Conservation (phyloP, 768 basidiomycete genomes). For the Russula vinacea region DNA sequence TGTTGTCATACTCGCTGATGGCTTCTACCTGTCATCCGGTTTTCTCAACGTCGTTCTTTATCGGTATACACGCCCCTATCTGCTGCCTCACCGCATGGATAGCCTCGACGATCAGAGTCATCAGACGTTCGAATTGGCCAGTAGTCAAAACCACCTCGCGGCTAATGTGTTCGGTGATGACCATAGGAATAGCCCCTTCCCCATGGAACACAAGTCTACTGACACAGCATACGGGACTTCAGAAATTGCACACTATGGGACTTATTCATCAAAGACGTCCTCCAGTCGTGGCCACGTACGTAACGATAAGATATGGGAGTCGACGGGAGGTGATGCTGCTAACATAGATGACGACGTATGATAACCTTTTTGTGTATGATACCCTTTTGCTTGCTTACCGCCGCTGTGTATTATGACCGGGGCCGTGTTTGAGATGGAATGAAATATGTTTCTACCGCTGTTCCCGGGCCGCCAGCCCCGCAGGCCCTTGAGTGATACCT, state of each 20-base stretch:
- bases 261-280: background rate
- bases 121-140: background rate
- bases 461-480: background rate
- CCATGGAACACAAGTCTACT: background rate
- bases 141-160: background rate
- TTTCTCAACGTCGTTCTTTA: constrained; percentile 45
- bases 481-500: background rate
- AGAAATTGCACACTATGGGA: background rate
- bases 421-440: too few species aligned
- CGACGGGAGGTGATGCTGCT: background rate
- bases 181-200: background rate
- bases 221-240: background rate
- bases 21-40: constrained; percentile 46
- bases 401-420: too few species aligned
- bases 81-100: constrained; percentile 36
- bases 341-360: constrained; percentile 4
- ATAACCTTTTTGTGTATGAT: background rate
- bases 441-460: too few species aligned
- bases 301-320: background rate
- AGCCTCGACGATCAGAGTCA: background rate
- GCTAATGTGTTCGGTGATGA: background rate
- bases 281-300: background rate
- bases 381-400: too few species aligned
- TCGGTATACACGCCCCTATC: constrained; percentile 40
- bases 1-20: constrained; percentile 41